Conservation (phyloP, 179 eudicot genomes). For the Silene vulgaris region DNA sequence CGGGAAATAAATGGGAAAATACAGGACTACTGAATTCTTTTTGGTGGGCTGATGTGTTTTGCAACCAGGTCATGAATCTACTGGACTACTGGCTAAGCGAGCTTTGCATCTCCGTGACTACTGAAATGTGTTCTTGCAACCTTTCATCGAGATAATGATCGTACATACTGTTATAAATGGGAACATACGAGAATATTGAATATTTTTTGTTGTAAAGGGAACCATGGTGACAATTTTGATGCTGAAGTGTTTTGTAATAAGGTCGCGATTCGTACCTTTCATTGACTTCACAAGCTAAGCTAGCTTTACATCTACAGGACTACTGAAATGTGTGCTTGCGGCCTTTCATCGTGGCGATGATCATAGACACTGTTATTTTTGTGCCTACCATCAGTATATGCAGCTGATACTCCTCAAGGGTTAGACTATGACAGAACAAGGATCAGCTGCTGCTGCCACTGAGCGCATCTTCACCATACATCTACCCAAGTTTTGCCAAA, state of each 20-base stretch:
- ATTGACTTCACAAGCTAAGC: too few relatives aligned
- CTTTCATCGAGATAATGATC: slow-evolving; percentile 3
- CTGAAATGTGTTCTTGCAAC: slow-evolving; percentile 4
- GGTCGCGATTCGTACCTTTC: too few relatives aligned
- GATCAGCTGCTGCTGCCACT: background rate
- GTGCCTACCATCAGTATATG: background rate
- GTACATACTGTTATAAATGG: background rate
- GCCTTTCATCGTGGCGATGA: background rate
- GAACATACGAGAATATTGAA: too few relatives aligned
- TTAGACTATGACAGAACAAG: background rate
- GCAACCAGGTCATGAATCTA: too few relatives aligned
- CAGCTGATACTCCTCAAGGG: background rate
- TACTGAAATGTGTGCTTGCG: slow-evolving; percentile 17
- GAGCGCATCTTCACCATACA: background rate
- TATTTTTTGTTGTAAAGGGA: too few relatives aligned
- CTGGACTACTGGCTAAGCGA: too few relatives aligned
- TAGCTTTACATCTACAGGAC: slow-evolving; percentile 17
- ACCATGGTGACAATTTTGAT: too few relatives aligned
- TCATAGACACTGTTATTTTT: background rate
- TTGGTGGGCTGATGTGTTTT: too few relatives aligned
- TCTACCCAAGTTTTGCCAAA: background rate
- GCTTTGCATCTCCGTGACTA: slow-evolving; percentile 21
- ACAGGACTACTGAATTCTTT: too few relatives aligned
- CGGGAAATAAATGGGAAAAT: slow-evolving; percentile 61
- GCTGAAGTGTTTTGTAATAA: too few relatives aligned